phyloP scores from a whole-genome alignment of 1,139 yeast genomes.

The Magnusiomyces suaveolens region DNA sequence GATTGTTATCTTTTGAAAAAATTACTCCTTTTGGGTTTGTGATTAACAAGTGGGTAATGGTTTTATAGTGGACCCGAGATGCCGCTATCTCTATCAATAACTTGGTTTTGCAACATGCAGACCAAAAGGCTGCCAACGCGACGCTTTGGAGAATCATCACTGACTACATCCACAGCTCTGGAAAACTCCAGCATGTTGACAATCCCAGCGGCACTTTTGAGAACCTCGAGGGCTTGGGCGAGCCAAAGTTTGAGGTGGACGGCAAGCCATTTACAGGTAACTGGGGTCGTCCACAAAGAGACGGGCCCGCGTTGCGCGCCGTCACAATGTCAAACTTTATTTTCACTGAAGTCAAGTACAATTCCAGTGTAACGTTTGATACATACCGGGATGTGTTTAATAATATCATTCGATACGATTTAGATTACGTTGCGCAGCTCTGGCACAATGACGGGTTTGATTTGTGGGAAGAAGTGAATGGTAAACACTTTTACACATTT shows the following conservation, averaged over 20 bases:
- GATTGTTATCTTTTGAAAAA: background rate
- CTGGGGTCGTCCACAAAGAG: slow-evolving; percentile 97
- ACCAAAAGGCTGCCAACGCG: slow-evolving; percentile 27
- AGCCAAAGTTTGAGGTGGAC: slow-evolving; percentile 72
- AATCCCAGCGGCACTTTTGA: slow-evolving; percentile 63
- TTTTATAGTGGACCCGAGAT: slow-evolving; percentile 64
- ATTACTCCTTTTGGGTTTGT: slow-evolving; percentile 32
- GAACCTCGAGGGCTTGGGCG: slow-evolving; percentile 57
- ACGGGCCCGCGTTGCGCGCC: slow-evolving; percentile 82
- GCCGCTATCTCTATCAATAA: slow-evolving; percentile 73
- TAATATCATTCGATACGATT: slow-evolving; percentile 56
- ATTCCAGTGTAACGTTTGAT: slow-evolving; percentile 20
- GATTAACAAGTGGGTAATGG: slow-evolving; percentile 44
- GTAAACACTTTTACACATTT: slow-evolving; percentile 70
- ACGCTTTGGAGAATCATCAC: slow-evolving; percentile 37
- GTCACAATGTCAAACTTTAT: slow-evolving; percentile 55
- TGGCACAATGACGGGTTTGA: slow-evolving; percentile 71
- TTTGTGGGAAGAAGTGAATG: slow-evolving; percentile 83
- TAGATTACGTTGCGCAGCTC: slow-evolving; percentile 49
- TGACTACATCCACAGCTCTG: slow-evolving; percentile 51
- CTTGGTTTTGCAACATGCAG: slow-evolving; percentile 46
- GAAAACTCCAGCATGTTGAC: slow-evolving; percentile 49
- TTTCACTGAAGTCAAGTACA: slow-evolving; percentile 34
- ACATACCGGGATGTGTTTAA: slow-evolving; percentile 23
- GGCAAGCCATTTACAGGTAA: slow-evolving; percentile 48